A percentile compares a stretch with the other conserved stretches of the same genome.
Evolutionary conservation across 2,329 filamentous ascomycete species (phyloP).

Genomic region (Colletotrichum shisoi): DNA sequence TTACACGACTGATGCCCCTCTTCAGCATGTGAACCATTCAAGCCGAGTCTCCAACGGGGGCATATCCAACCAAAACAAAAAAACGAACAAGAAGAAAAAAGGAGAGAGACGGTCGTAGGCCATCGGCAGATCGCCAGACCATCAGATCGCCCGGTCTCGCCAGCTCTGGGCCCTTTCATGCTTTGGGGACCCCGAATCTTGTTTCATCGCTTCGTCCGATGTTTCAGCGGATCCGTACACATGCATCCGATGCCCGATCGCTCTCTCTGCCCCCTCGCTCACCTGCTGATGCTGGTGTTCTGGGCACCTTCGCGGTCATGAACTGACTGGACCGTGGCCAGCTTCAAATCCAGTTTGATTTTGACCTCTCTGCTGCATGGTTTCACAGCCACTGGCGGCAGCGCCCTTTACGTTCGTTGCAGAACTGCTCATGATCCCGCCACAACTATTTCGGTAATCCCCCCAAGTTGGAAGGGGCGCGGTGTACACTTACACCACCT

Average conservation of each 20-base stretch:
- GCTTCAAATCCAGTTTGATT: slow-evolving; percentile 4
- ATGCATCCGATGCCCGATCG: slow-evolving; percentile 3
- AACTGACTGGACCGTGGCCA: neutral
- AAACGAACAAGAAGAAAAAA: too few species aligned
- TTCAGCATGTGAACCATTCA: slow-evolving; percentile 1
- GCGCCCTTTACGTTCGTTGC: neutral
- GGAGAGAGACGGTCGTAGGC: slow-evolving; percentile 6
- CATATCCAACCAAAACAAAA: neutral
- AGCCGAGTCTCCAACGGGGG: neutral
- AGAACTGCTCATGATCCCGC: neutral
- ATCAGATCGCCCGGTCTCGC: slow-evolving; percentile 23
- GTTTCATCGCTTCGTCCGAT: slow-evolving; percentile 34
- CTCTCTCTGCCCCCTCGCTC: neutral
- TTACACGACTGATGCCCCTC: slow-evolving; percentile 24
- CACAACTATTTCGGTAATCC: neutral
- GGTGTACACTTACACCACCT: neutral
- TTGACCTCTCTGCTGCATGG: neutral
- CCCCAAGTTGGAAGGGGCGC: neutral
- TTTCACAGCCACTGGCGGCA: neutral
- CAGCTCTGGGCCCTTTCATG: slow-evolving; percentile 29
- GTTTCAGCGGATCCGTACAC: neutral
- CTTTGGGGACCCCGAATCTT: slow-evolving; percentile 11
- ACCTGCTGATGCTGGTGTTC: slow-evolving; percentile 9
- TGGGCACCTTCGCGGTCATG: slow-evolving; percentile 20
- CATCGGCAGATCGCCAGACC: slow-evolving; percentile 21